Evolutionary conservation across 176 grass and related monocot species (phyloP).

Genomic region (Phoenix dactylifera): DNA sequence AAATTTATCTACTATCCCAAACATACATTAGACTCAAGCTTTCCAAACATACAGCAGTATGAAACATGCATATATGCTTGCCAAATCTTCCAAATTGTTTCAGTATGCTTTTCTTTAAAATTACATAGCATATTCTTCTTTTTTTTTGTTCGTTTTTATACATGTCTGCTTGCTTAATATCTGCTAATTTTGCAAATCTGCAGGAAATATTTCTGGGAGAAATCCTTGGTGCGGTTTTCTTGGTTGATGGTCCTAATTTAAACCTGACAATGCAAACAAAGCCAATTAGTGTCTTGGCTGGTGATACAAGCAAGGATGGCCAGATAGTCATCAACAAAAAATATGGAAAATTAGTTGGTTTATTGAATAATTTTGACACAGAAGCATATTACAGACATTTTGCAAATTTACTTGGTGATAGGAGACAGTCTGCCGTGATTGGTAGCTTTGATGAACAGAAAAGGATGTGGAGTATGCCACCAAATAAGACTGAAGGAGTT

Average conservation of each 20-base stretch:
- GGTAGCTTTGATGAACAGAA: slow-evolving; percentile 63
- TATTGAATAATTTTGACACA: slow-evolving; percentile 36
- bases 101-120: no score
- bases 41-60: no score
- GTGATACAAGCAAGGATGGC: slow-evolving; percentile 27
- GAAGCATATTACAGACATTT: slow-evolving; percentile 33
- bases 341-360: slow-evolving; percentile 22
- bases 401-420: slow-evolving; percentile 34
- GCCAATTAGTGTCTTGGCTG: slow-evolving; percentile 23
- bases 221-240: slow-evolving; percentile 58
- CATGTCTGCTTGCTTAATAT: no score
- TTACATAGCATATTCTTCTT: no score
- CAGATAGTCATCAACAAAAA: slow-evolving; percentile 25
- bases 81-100: no score
- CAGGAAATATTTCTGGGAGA: slow-evolving; percentile 65
- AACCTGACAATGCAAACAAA: slow-evolving; percentile 22
- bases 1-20: no score
- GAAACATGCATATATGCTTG: no score
- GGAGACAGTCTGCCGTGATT: slow-evolving; percentile 43
- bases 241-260: slow-evolving; percentile 30
- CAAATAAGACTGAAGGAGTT: not conserved
- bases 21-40: no score
- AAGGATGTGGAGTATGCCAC: slow-evolving; percentile 5
- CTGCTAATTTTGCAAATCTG: no score
- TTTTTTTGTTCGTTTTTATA: no score